Evolutionary conservation across 495 filamentous ascomycete genomes (phyloP).

Genomic region (Saxispiralis lemnorum): DNA sequence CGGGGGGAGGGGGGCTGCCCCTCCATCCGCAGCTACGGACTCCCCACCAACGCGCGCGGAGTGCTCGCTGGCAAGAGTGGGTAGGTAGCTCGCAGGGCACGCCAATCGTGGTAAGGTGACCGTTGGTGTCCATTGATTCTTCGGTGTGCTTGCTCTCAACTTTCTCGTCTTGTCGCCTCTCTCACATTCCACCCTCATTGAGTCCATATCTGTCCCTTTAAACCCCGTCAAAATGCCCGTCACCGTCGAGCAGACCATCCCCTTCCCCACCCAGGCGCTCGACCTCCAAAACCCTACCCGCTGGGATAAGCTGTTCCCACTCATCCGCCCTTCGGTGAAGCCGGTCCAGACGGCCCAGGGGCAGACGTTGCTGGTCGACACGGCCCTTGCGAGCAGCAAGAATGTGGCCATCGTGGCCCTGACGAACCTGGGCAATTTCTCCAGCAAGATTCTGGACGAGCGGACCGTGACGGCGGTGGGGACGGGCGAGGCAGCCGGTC

Average conservation of each 20-base stretch:
- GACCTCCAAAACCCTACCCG: conserved; percentile 10
- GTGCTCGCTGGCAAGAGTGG: too few species aligned
- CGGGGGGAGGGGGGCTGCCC: too few species aligned
- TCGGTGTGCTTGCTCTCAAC: too few species aligned
- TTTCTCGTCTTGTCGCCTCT: too few species aligned
- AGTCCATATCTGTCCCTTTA: too few species aligned
- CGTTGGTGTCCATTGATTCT: too few species aligned
- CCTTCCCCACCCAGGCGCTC: conserved; percentile 15
- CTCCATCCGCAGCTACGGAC: too few species aligned
- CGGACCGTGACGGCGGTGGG: conserved; percentile 11
- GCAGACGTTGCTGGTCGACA: conserved; percentile 9
- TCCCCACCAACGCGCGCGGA: too few species aligned
- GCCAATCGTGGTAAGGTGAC: too few species aligned
- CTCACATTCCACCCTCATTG: too few species aligned
- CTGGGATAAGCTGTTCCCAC: conserved; percentile 10
- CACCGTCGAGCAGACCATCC: conserved; percentile 14
- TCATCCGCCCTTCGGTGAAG: conserved; percentile 9
- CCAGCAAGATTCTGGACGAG: conserved; percentile 14
- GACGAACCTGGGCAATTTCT: conserved; percentile 10
- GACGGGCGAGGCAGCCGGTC: conserved; percentile 6
- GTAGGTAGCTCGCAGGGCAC: too few species aligned
- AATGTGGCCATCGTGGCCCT: conserved; percentile 9
- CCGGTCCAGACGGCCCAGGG: conserved; percentile 5
- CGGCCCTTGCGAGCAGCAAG: conserved; percentile 1
- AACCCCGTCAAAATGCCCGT: conserved; percentile 6